A percentile compares a stretch with the other conserved stretches of the same genome.
phyloP scores from a whole-genome alignment of 495 filamentous ascomycete species.

The Tuber calosporum region DNA sequence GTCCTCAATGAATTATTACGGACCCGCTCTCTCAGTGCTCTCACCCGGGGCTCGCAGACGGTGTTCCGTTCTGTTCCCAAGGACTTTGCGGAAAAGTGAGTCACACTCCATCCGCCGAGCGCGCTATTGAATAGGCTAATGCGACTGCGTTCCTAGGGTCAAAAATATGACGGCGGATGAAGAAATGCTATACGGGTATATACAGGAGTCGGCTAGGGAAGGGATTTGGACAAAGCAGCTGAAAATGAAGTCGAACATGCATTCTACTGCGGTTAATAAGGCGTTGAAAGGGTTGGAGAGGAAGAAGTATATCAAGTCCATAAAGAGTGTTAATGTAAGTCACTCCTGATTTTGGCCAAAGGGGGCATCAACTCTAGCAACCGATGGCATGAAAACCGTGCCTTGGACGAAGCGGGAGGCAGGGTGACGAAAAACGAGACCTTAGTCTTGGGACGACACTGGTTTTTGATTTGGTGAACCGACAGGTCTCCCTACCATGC shows the following conservation, averaged over 20 bases:
- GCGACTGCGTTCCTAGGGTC: slow-evolving; percentile 17
- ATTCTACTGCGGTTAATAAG: slow-evolving; percentile 67
- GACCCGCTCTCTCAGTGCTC: slow-evolving; percentile 26
- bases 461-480: slow-evolving; percentile 28
- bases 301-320: slow-evolving; percentile 51
- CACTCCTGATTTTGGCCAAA: not conserved
- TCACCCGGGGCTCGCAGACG: slow-evolving; percentile 34
- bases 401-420: not conserved
- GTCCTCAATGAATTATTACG: slow-evolving; percentile 38
- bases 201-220: slow-evolving; percentile 70
- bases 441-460: slow-evolving; percentile 25
- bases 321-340: slow-evolving; percentile 53
- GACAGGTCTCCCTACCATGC: not conserved
- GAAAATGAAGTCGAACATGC: slow-evolving; percentile 64
- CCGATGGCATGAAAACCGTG: not conserved
- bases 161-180: slow-evolving; percentile 53
- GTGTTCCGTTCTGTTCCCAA: slow-evolving; percentile 37
- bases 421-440: slow-evolving; percentile 26
- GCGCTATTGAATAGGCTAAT: slow-evolving; percentile 6
- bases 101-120: not conserved
- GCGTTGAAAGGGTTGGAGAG: slow-evolving; percentile 69
- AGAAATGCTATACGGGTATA: slow-evolving; percentile 70
- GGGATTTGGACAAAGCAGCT: slow-evolving; percentile 85
- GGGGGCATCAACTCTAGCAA: not conserved
- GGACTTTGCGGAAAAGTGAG: slow-evolving; percentile 39